Percentiles rank a stretch among this genome's conserved stretches.
phyloP scores from a whole-genome alignment of 2,329 filamentous ascomycete genomes.

The Colletotrichum sp. region DNA sequence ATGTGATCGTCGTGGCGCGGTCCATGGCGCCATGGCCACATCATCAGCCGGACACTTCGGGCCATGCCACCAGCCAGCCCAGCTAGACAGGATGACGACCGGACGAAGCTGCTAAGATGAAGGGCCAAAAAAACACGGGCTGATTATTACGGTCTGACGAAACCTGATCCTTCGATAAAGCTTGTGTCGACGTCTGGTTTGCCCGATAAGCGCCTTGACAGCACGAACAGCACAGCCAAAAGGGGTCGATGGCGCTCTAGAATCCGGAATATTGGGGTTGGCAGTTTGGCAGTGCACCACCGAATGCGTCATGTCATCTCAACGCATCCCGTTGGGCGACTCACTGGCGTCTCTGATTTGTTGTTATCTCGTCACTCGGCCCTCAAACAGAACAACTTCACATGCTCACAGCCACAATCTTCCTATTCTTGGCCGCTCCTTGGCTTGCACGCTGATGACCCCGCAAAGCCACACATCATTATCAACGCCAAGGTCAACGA shows the following conservation, averaged over 20 bases:
- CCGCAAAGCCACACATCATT: conserved; percentile 13
- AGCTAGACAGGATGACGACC: not conserved
- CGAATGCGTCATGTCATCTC: not conserved
- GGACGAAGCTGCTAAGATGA: conserved; percentile 2
- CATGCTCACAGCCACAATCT: conserved; percentile 12
- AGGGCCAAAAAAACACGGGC: not conserved
- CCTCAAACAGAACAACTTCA: not conserved
- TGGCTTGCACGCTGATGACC: conserved; percentile 3
- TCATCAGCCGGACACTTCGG: conserved; percentile 13
- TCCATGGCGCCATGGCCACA: conserved; percentile 7
- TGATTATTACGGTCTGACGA: not conserved
- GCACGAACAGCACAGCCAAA: not conserved
- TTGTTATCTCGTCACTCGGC: not conserved
- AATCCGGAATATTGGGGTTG: not conserved
- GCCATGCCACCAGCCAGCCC: not conserved
- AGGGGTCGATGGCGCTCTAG: not conserved
- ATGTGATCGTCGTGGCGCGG: not conserved
- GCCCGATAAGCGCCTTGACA: not conserved
- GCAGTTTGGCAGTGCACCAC: not conserved
- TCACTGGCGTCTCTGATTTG: not conserved
- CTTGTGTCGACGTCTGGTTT: not conserved
- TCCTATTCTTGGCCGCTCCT: not conserved
- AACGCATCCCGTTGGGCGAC: not conserved
- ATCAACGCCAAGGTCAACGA: conserved; percentile 9
- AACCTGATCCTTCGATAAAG: not conserved